These are phyloP conservation scores for Penicillium crystallinum DNA, from an alignment of 495 filamentous ascomycete species.

Conservation along the genomic window DNA sequence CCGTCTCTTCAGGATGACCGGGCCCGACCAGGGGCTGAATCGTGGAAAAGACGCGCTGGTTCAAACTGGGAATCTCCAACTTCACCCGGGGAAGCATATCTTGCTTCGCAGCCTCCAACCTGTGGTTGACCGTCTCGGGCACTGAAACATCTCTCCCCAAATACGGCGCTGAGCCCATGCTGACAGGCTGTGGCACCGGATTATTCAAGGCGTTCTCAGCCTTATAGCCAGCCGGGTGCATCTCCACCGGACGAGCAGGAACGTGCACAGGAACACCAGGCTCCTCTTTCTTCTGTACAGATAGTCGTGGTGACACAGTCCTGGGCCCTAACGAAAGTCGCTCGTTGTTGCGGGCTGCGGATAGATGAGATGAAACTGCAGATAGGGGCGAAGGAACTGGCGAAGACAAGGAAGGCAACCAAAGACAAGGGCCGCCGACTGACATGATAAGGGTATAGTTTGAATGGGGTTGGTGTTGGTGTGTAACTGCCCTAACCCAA, in stretches of 20 bases:
- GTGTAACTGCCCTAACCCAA: background rate
- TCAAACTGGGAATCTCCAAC: slow-evolving; percentile 17
- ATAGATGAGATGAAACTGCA: slow-evolving; percentile 31
- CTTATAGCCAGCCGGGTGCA: slow-evolving; percentile 30
- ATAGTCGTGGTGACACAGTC: slow-evolving; percentile 18
- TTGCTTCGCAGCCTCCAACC: slow-evolving; percentile 10
- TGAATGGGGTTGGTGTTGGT: background rate
- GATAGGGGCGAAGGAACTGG: slow-evolving; percentile 34
- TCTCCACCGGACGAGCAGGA: slow-evolving; percentile 19
- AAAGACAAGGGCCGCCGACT: slow-evolving; percentile 40
- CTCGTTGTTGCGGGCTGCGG: slow-evolving; percentile 31
- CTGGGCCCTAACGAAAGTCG: slow-evolving; percentile 21
- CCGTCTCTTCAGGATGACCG: slow-evolving; percentile 15
- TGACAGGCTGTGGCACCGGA: slow-evolving; percentile 10
- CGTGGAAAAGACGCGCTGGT: slow-evolving; percentile 15
- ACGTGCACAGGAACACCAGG: slow-evolving; percentile 2
- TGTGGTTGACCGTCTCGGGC: slow-evolving; percentile 5
- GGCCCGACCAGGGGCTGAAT: slow-evolving; percentile 13
- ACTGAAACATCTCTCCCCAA: slow-evolving; percentile 18
- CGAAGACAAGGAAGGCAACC: slow-evolving; percentile 37
- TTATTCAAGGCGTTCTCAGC: slow-evolving; percentile 35
- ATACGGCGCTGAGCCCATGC: slow-evolving; percentile 12
- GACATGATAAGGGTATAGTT: slow-evolving; percentile 33
- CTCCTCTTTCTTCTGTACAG: slow-evolving; percentile 21
- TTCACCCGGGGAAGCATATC: slow-evolving; percentile 17